A percentile compares a stretch with the other conserved stretches of the same genome.
Evolutionary conservation across 352 stramenopile species (phyloP).

Genomic region (Phytophthora crassamura): DNA sequence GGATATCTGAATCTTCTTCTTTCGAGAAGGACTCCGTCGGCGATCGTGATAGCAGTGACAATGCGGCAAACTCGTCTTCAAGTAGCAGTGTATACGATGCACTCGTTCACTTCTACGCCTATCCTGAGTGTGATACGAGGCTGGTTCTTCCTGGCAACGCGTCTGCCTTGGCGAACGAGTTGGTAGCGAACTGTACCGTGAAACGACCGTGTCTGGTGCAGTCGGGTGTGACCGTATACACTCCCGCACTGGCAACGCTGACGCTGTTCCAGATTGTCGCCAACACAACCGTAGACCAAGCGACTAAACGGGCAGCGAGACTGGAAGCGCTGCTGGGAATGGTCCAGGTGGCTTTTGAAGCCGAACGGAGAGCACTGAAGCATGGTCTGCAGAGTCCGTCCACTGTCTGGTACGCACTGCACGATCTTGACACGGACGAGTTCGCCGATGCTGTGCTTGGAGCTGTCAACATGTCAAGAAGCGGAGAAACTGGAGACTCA

Average conservation of each 20-base stretch:
- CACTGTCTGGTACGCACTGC: slow-evolving; percentile 63
- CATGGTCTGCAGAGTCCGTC: slow-evolving; percentile 62
- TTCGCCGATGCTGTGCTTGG: slow-evolving; percentile 64
- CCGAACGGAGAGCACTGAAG: slow-evolving; percentile 45
- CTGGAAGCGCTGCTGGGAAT: slow-evolving; percentile 42
- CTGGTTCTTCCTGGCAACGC: slow-evolving; percentile 12
- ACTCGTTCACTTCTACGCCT: slow-evolving; percentile 55
- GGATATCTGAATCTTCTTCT: background rate
- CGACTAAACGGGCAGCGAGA: slow-evolving; percentile 38
- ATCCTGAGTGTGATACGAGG: slow-evolving; percentile 38
- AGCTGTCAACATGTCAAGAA: slow-evolving; percentile 44
- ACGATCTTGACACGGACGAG: slow-evolving; percentile 60
- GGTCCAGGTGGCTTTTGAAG: slow-evolving; percentile 47
- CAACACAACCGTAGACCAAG: slow-evolving; percentile 7
- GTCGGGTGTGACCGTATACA: slow-evolving; percentile 74
- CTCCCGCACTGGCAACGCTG: slow-evolving; percentile 41
- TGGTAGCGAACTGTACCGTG: slow-evolving; percentile 29
- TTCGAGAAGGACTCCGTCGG: background rate
- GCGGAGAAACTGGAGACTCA: slow-evolving; percentile 13
- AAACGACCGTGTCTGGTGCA: slow-evolving; percentile 41
- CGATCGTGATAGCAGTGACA: background rate
- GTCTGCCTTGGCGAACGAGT: slow-evolving; percentile 3
- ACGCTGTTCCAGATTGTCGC: slow-evolving; percentile 36
- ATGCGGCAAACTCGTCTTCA: slow-evolving; percentile 21
- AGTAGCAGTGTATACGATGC: slow-evolving; percentile 37